Evolutionary conservation across 2,329 filamentous ascomycete genomes (phyloP), one percentile per base, ranked within the genome.

Genomic region (Fonsecaea monophora): DNA sequence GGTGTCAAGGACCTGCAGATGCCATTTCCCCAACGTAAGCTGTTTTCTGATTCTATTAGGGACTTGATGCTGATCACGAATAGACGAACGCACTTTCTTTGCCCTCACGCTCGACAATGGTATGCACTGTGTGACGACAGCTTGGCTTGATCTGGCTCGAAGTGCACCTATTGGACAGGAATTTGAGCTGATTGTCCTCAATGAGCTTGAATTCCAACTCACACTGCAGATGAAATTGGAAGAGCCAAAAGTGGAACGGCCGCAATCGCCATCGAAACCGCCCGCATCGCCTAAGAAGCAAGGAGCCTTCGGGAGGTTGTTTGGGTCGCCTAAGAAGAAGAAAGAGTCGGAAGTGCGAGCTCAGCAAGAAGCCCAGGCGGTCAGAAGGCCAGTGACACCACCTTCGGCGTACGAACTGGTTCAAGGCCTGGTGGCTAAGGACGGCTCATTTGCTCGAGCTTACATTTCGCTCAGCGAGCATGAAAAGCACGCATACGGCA

Each of bases 201-300:
- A 97, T 73, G 95, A 99, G 73, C 87, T 99, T n/a, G 95, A 99
- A 78, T 99, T 99, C 81, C 95, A 99, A 79, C 87, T 99, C 45
- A 98, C 95, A 0, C 86, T 99, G 13, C 96, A 97, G 72, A 96
- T 96, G 71, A 97, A 97, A 82, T 85, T 98, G 30, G 91, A 94
- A 71, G 92, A 94, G 75, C 92, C 91, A 5, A 88, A 89, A 32
- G 85, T 90, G 21, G 81, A 82, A 65, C 75, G 68, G 60, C 71
- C 70, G 25, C 68, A 67, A 42, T 75, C 67, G 40, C 78, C 15
- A 78, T 79, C 55, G 72, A 81, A 68, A 75, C 79, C 32, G 74
- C 77, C 54, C 73, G 74, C 89, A 2, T 87, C 90, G 2, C 83
- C 85, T 21, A 82, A 85, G 71, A 97, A 97, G 83, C 87, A 91